Conservation (phyloP, 2,329 filamentous ascomycete species). For the Colletotrichum sp. region DNA sequence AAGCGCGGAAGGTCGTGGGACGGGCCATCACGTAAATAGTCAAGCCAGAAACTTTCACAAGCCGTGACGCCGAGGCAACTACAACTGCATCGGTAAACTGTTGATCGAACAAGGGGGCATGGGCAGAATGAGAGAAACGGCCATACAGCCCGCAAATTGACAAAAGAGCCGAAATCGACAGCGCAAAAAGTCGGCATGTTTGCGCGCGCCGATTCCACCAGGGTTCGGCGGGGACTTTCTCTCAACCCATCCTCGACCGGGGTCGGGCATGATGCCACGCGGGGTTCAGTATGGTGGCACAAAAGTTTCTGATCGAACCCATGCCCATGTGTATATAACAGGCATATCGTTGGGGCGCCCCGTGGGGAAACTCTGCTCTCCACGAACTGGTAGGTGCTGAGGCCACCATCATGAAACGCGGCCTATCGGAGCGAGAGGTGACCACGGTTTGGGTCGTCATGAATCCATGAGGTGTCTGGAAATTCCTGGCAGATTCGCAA, state of each 20-base stretch:
- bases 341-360: background rate
- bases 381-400: background rate
- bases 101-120: background rate
- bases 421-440: background rate
- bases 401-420: background rate
- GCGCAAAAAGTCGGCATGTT: background rate
- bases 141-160: background rate
- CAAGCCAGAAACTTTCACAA: background rate
- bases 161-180: background rate
- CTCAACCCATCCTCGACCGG: background rate
- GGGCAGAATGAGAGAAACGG: background rate
- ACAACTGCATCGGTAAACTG: background rate
- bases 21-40: constrained; percentile 8
- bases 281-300: background rate
- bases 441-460: background rate
- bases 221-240: background rate
- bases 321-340: background rate
- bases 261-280: background rate
- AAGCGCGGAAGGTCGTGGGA: background rate
- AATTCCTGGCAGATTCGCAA: background rate
- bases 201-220: background rate
- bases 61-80: constrained; percentile 14
- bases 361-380: background rate
- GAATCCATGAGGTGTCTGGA: background rate
- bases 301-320: background rate